These are phyloP conservation scores for Sporothrix humicola DNA, from an alignment of 2,329 filamentous ascomycete species.

Conservation along the genomic window DNA sequence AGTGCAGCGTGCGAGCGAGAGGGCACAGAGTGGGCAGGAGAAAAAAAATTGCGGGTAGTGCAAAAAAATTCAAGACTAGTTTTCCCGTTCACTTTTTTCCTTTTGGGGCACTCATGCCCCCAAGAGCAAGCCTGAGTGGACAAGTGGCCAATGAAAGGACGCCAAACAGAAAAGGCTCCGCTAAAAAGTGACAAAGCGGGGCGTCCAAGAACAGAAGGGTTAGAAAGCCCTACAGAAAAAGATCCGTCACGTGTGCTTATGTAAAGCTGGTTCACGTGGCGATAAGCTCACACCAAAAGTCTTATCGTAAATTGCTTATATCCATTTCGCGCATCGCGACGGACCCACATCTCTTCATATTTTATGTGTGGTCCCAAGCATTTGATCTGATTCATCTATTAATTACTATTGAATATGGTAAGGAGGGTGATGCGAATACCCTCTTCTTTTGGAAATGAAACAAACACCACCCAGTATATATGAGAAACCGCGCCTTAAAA, in stretches of 20 bases:
- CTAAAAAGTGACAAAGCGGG: slow-evolving; percentile 12
- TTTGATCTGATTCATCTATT: not conserved
- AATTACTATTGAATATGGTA: slow-evolving; percentile 14
- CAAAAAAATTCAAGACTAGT: slow-evolving; percentile 32
- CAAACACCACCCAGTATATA: slow-evolving; percentile 1
- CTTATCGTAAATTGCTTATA: slow-evolving; percentile 2
- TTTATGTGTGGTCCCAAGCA: not conserved
- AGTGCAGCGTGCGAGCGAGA: slow-evolving; percentile 15
- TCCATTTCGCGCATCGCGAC: not conserved
- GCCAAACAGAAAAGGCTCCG: not conserved
- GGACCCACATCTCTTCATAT: not conserved
- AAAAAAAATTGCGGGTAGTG: slow-evolving; percentile 35
- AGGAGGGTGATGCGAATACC: not conserved
- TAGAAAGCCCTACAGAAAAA: slow-evolving; percentile 51
- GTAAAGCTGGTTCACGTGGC: not conserved
- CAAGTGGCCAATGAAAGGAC: not conserved
- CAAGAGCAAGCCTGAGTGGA: not conserved
- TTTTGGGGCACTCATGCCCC: slow-evolving; percentile 21
- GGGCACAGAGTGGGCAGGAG: slow-evolving; percentile 25
- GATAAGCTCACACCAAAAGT: not conserved
- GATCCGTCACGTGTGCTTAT: slow-evolving; percentile 26
- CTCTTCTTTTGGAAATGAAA: not conserved
- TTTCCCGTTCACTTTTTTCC: not conserved
- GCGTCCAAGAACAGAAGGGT: slow-evolving; percentile 45
- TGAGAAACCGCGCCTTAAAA: slow-evolving; percentile 6